phyloP scores from a whole-genome alignment of 331 rosid genomes.

The Spiraea crenata region DNA sequence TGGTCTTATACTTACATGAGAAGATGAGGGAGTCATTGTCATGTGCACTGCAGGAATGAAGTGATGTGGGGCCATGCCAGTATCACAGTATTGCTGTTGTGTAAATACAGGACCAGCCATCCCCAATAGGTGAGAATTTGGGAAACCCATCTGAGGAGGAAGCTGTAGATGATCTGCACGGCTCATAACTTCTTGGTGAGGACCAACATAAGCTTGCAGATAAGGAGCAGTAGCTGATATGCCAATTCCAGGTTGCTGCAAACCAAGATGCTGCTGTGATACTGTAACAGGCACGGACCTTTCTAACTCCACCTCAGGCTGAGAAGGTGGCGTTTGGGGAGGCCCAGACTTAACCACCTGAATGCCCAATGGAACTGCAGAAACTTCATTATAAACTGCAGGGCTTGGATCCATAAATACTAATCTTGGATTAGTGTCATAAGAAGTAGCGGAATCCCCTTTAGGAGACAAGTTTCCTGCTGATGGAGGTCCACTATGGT shows the following conservation, averaged over 20 bases:
- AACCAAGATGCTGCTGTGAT: conserved; percentile 40
- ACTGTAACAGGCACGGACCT: conserved; percentile 45
- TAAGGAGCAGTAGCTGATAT: conserved; percentile 42
- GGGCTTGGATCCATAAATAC: conserved; percentile 38
- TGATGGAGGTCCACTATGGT: conserved; percentile 34
- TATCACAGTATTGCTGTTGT: conserved; percentile 53
- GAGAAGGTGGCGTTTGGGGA: conserved; percentile 35
- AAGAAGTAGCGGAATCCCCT: conserved; percentile 38
- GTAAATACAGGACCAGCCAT: conserved; percentile 39
- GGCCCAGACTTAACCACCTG: conserved; percentile 40
- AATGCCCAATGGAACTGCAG: conserved; percentile 35
- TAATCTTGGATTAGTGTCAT: conserved; percentile 39
- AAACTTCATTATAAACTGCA: conserved; percentile 37
- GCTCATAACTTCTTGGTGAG: conserved; percentile 46
- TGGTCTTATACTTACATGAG: conserved; percentile 48
- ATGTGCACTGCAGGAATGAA: conserved; percentile 50
- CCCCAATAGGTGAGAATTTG: conserved; percentile 51
- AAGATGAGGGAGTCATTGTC: conserved; percentile 50
- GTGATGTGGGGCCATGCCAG: conserved; percentile 44
- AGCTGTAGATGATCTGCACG: conserved; percentile 52
- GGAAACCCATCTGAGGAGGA: conserved; percentile 57
- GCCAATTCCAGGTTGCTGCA: conserved; percentile 55
- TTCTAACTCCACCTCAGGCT: conserved; percentile 48
- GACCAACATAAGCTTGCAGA: conserved; percentile 52
- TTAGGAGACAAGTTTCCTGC: conserved; percentile 35